These are phyloP conservation scores for Mortierella alpina DNA, from an alignment of 192 early-diverging fungal genomes.

Conservation along the genomic window DNA sequence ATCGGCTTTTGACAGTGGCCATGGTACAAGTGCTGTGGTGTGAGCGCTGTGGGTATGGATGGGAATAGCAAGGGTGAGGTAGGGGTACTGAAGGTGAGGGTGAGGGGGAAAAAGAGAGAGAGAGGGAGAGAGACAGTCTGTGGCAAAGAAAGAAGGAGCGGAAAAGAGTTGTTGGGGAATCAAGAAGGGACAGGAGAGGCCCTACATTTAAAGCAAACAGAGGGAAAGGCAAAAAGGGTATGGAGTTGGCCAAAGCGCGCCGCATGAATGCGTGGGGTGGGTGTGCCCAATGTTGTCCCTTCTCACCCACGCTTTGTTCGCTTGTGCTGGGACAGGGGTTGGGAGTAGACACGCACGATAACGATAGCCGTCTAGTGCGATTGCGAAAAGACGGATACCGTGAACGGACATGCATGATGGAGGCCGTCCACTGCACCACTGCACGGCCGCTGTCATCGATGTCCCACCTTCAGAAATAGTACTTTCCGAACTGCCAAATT, in stretches of 20 bases:
- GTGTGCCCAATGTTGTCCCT: neutral
- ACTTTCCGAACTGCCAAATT: no score
- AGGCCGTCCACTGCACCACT: no score
- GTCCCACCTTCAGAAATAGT: no score
- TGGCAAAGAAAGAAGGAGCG: neutral
- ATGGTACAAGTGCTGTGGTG: constrained; percentile 1
- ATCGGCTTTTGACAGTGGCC: constrained; percentile 23
- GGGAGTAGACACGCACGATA: no score
- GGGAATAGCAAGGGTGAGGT: neutral
- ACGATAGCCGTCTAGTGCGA: no score
- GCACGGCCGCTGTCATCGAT: no score
- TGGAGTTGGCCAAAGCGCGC: constrained; percentile 9
- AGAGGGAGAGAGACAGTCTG: neutral
- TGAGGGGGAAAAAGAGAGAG: neutral
- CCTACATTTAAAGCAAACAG: neutral
- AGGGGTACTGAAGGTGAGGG: neutral
- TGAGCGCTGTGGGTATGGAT: neutral
- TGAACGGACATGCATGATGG: no score
- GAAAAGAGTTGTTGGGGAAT: constrained; percentile 4
- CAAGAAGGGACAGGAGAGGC: neutral
- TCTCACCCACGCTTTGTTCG: constrained; percentile 12
- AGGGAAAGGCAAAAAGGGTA: neutral
- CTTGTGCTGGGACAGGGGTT: no score
- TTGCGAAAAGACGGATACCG: no score
- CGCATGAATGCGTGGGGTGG: constrained; percentile 5